Evolutionary conservation across 23 red algal species (phyloP).

Genomic region (Gracilaria caudata): DNA sequence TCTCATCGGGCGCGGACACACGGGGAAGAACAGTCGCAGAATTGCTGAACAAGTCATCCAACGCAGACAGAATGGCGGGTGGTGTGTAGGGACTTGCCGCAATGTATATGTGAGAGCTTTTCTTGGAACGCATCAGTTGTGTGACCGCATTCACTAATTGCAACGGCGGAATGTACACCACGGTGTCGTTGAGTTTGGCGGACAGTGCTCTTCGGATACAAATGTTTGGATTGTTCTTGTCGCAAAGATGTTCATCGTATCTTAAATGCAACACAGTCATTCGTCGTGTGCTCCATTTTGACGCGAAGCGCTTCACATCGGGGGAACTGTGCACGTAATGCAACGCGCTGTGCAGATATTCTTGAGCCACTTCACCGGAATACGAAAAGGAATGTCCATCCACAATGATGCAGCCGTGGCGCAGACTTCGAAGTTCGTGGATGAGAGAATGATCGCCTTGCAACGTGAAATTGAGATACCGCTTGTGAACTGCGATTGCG

Average conservation of each 20-base stretch:
- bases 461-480: background rate
- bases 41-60: conserved; percentile 12
- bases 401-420: conserved; percentile 20
- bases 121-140: background rate
- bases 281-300: background rate
- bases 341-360: conserved; percentile 39
- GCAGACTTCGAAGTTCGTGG: background rate
- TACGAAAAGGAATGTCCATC: conserved; percentile 33
- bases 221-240: background rate
- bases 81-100: conserved; percentile 49
- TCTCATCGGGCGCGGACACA: background rate
- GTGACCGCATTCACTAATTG: conserved; percentile 1
- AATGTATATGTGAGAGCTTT: conserved; percentile 32
- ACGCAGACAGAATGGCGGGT: background rate
- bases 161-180: conserved; percentile 2
- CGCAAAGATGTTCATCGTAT: conserved; percentile 53
- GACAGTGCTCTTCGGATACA: conserved; percentile 33
- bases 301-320: background rate
- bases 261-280: conserved; percentile 35
- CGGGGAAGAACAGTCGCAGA: background rate
- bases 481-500: background rate
- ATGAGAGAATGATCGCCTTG: background rate
- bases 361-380: background rate
- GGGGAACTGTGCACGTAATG: conserved; percentile 22
- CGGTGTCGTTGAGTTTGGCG: background rate